Conservation (phyloP, 179 eudicot genomes). For the Silene coronaria region DNA sequence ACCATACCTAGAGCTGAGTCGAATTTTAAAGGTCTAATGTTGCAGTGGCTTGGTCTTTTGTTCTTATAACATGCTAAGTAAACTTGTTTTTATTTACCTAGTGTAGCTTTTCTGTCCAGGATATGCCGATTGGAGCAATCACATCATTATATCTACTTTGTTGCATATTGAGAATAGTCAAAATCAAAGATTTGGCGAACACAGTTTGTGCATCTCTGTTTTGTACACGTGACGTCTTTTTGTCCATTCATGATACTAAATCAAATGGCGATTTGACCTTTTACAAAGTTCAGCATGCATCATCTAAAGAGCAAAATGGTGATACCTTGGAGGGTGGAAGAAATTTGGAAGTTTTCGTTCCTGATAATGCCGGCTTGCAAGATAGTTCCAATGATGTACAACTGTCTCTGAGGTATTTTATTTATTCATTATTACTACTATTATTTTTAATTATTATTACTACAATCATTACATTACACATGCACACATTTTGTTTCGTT, state of each 20-base stretch:
- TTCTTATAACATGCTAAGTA: not conserved
- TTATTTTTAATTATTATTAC: not conserved
- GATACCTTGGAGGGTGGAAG: conserved; percentile 23
- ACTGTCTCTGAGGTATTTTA: conserved; percentile 49
- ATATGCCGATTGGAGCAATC: conserved; percentile 43
- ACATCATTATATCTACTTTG: conserved; percentile 78
- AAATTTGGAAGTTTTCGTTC: conserved; percentile 34
- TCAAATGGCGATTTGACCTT: conserved; percentile 44
- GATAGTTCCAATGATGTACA: conserved; percentile 30
- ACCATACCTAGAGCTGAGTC: not conserved
- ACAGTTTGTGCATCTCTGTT: conserved; percentile 77
- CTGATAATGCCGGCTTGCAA: conserved; percentile 32
- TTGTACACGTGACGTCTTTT: conserved; percentile 48
- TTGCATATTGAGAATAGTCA: conserved; percentile 83
- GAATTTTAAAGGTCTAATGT: not conserved
- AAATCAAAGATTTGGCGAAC: conserved; percentile 91
- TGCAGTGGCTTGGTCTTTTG: not conserved
- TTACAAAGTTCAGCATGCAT: conserved; percentile 17
- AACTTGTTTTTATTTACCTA: conserved; percentile 32
- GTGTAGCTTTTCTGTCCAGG: conserved; percentile 50
- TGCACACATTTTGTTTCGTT: too few relatives aligned
- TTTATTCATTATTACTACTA: not conserved
- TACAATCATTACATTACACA: not conserved
- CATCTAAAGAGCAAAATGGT: conserved; percentile 29
- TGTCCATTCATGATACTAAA: conserved; percentile 39